Evolutionary conservation across 495 filamentous ascomycete genomes (phyloP).

Genomic region (Daldinia vernicosa): DNA sequence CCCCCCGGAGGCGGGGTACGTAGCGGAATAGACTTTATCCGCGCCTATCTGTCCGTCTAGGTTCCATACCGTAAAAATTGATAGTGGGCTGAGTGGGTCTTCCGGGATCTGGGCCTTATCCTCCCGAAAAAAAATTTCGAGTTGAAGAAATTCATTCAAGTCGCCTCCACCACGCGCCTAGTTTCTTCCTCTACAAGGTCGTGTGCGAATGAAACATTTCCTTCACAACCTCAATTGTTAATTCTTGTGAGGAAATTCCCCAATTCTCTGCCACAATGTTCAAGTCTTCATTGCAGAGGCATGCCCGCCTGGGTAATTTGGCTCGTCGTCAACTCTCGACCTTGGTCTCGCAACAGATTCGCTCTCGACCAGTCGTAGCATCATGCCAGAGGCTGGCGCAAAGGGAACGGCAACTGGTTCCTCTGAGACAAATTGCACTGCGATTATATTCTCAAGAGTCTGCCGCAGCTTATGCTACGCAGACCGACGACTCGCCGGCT

Average conservation of each 20-base stretch:
- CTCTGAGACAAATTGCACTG: slow-evolving; percentile 33
- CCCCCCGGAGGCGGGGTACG: not conserved
- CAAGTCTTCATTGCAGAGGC: slow-evolving; percentile 40
- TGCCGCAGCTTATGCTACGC: slow-evolving; percentile 26
- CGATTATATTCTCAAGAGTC: slow-evolving; percentile 55
- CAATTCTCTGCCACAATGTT: not conserved
- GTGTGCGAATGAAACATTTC: slow-evolving; percentile 30
- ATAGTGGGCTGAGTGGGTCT: not conserved
- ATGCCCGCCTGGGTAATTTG: slow-evolving; percentile 44
- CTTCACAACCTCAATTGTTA: slow-evolving; percentile 11
- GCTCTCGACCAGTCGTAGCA: slow-evolving; percentile 30
- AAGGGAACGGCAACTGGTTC: slow-evolving; percentile 7
- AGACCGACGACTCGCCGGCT: slow-evolving; percentile 22
- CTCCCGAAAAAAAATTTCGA: slow-evolving; percentile 27
- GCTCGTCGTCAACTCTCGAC: slow-evolving; percentile 41
- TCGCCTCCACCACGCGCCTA: slow-evolving; percentile 39
- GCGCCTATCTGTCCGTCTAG: not conserved
- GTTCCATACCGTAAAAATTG: not conserved
- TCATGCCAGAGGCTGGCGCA: slow-evolving; percentile 31
- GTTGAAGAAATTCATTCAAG: slow-evolving; percentile 39
- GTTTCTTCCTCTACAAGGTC: slow-evolving; percentile 24
- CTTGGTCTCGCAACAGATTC: slow-evolving; percentile 36
- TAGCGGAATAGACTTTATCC: not conserved
- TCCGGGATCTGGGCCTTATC: not conserved
- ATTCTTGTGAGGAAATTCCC: slow-evolving; percentile 18